These are phyloP conservation scores for Macadamia tetraphylla DNA, from an alignment of 164 flowering plant genomes.

Conservation along the genomic window DNA sequence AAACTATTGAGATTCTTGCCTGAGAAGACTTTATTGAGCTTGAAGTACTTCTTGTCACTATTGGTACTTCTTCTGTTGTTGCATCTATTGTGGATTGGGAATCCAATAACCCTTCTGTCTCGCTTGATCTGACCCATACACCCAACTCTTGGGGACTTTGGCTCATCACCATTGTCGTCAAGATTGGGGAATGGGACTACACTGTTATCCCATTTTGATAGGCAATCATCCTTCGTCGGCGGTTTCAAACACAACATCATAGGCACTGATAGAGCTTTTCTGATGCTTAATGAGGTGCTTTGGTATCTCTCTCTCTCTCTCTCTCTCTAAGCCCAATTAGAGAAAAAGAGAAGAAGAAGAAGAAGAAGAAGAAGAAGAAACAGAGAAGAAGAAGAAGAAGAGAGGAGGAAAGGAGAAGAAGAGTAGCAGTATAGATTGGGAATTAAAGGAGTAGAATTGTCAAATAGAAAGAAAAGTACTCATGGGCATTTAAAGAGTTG, in stretches of 20 bases:
- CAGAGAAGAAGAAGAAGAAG: no score
- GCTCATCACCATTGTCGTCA: background rate
- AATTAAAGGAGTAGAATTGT: background rate
- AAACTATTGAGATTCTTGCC: slow-evolving; percentile 9
- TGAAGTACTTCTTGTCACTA: slow-evolving; percentile 9
- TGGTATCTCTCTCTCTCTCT: background rate
- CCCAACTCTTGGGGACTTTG: slow-evolving; percentile 24
- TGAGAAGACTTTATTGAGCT: slow-evolving; percentile 23
- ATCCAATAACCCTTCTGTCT: slow-evolving; percentile 4
- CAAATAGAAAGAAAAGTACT: background rate
- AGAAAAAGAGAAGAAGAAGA: background rate
- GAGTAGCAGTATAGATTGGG: no score
- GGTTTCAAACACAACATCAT: slow-evolving; percentile 17
- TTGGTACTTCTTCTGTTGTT: background rate
- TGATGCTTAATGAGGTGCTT: background rate
- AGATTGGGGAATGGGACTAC: background rate
- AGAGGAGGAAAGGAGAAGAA: no score
- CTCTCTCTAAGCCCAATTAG: background rate
- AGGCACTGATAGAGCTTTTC: background rate
- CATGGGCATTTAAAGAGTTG: background rate
- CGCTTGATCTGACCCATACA: slow-evolving; percentile 29
- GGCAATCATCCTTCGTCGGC: background rate
- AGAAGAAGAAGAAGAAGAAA: no score
- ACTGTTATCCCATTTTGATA: background rate
- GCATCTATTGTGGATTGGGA: background rate